A percentile compares a stretch with the other conserved stretches of the same genome.
phyloP scores from a whole-genome alignment of 495 filamentous ascomycete species.

The Xylaria acuta region DNA sequence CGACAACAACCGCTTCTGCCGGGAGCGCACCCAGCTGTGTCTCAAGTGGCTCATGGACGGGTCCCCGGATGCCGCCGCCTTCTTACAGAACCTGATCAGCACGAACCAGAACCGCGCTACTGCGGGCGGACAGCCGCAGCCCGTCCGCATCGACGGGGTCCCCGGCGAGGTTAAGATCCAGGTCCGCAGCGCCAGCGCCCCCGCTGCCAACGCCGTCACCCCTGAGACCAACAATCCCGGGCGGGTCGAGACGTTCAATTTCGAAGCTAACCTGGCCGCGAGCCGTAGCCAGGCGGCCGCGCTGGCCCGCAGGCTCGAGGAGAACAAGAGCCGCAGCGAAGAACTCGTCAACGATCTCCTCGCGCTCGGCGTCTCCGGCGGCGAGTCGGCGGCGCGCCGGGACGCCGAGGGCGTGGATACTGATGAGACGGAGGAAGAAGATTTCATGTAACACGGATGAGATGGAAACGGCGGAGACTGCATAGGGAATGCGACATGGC shows the following conservation, averaged over 20 bases:
- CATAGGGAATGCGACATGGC: not conserved
- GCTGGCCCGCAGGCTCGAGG: conserved; percentile 31
- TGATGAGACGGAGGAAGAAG: conserved; percentile 56
- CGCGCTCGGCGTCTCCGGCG: conserved; percentile 44
- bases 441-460: conserved; percentile 44
- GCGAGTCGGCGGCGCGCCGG: conserved; percentile 44
- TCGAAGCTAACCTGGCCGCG: conserved; percentile 27
- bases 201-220: conserved; percentile 27
- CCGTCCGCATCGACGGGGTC: conserved; percentile 52
- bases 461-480: not conserved
- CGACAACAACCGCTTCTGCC: conserved; percentile 86
- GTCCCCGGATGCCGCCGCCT: conserved; percentile 76
- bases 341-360: conserved; percentile 52
- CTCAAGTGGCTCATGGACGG: conserved; percentile 88
- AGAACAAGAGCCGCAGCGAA: conserved; percentile 45
- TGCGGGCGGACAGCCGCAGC: conserved; percentile 25
- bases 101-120: conserved; percentile 30
- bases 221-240: conserved; percentile 1
- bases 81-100: conserved; percentile 68
- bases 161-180: conserved; percentile 53
- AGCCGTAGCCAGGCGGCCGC: conserved; percentile 20
- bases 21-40: conserved; percentile 90
- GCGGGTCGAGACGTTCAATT: conserved; percentile 13
- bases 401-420: conserved; percentile 32
- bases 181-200: conserved; percentile 41